Evolutionary conservation across 1,139 yeast genomes (phyloP), one percentile per base, ranked within the genome.

Genomic region (Blastobotrys aristatus): DNA sequence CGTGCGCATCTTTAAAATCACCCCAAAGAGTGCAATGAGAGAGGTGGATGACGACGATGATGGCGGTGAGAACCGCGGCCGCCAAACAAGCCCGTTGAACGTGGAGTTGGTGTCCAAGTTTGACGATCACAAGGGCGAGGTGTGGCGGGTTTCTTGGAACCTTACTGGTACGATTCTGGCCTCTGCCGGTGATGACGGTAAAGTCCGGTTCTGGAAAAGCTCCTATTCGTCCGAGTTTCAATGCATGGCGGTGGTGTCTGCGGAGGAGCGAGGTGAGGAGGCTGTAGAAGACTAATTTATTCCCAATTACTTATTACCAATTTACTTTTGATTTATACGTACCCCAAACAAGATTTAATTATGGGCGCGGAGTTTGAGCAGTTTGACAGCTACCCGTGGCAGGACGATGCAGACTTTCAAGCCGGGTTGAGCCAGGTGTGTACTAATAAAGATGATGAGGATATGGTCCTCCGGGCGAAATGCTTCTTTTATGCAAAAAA

Each of bases 61-160:
- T 8, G 16, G 7, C 18, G 20, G 20, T 32, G 50, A 35, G 7
- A 46, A 43, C 16, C 44, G 40, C 36, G 53, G 48, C 27, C 50
- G 45, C 18, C 53, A 48, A 33, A 55, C 53, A 22, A 44, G 49
- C 2, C 51, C 44, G 20, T 50, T 74, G 24, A 62, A 70, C 3
- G 74, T 80, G 4, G 79, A 76, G 53, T 64, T 79, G 30, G 57
- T 81, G 24, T 75, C 80, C 41, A 76, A 76, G 51, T 80, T 81
- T 50, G 80, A 76, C 55, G 95, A 87, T 60, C 96, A 88, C 63
- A 77, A 80, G 53, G 84, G 84, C 54, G 97, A 92, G 66, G 96
- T 92, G 1, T 92, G 98, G 98, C 76, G 90, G 43, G 97, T 92
- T 5, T 78, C 86, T 33, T 92, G 97, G 97, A 92, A 92, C 62